phyloP scores from a whole-genome alignment of 495 filamentous ascomycete genomes.

The Lophiostoma macrostomum region DNA sequence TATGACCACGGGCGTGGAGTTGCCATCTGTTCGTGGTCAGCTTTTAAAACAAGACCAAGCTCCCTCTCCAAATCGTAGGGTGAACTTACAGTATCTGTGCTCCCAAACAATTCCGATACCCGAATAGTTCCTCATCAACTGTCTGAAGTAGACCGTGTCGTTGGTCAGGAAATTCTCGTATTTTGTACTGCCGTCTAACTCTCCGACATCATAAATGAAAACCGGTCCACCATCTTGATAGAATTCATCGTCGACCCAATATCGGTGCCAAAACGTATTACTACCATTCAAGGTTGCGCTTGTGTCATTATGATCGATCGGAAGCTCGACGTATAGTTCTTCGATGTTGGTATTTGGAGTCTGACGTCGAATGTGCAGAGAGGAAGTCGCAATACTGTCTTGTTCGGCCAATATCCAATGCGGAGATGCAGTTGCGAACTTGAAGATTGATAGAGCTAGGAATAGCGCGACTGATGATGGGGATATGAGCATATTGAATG shows the following conservation, averaged over 20 bases:
- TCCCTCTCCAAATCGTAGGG: neutral
- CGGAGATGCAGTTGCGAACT: no score
- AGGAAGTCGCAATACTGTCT: no score
- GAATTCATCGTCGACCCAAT: slow-evolving; percentile 51
- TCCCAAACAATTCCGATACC: slow-evolving; percentile 59
- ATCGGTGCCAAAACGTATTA: slow-evolving; percentile 54
- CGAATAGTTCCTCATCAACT: slow-evolving; percentile 47
- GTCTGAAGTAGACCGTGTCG: slow-evolving; percentile 44
- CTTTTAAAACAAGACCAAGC: neutral
- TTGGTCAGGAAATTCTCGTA: no score
- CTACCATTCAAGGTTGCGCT: slow-evolving; percentile 11
- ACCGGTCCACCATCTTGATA: slow-evolving; percentile 54
- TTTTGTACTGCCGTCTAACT: no score
- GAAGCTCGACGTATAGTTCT: slow-evolving; percentile 31
- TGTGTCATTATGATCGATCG: slow-evolving; percentile 29
- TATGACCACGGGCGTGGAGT: slow-evolving; percentile 51
- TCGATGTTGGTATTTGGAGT: no score
- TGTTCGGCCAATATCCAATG: no score
- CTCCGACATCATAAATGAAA: slow-evolving; percentile 54
- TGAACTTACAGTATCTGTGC: slow-evolving; percentile 49
- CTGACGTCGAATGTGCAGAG: no score
- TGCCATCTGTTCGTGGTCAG: no score
- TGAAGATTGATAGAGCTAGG: no score
- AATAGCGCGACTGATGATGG: no score
- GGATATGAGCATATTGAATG: no score